Base-by-base conservation (phyloP, 2,329 filamentous ascomycete genomes). In the Penicillium janthinellum region DNA sequence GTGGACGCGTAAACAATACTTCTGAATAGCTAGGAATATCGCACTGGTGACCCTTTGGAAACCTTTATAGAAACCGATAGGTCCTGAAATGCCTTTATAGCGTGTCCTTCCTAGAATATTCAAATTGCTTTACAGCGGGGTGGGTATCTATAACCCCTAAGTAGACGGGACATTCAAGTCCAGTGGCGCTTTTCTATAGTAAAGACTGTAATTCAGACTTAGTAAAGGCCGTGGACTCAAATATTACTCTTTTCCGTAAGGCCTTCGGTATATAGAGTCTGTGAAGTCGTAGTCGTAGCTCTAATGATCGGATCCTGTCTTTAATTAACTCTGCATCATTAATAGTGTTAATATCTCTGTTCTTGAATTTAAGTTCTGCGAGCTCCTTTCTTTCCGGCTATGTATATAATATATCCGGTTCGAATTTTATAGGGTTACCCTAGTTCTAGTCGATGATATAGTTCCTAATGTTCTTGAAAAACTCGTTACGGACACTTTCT, bases 381-480 rank as follows among this genome's bases (percentile, higher is more conserved):
- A 61, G 52, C 4, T 12, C 47, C 5, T 20, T 56, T 42, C 56
- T 48, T 17, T 61, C 55, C 34, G 39, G 56, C 35, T 61, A 22
- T 15, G 57, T 62, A 15, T 53, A 39, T 17, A 28, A 49, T 22
- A 22, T 34, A 20, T 60, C 39, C 0, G 62, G 57, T 14, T 22
- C 38, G 34, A 64, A 60, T 31, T n/a, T 54, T 12, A 61, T 17
- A 4, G 52, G 58, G 3, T 54, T 49, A 2, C 58, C 58, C n/a
- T 59, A 38, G 35, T 64, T 64, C n/a, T 31, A 6, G 25, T 59
- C 54, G 31, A 61, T 61, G 28, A 64, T 64, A 11, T 48, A 35
- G 38, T 61, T 61, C 11, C 58, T 50, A 25, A 64, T 52, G 38
- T 59, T 39, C 17, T n/a, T 3, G 42, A 64, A 64, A 49, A 63